Evolutionary conservation across 345 rosid genomes (phyloP).

Genomic region (Lepidium didymum): DNA sequence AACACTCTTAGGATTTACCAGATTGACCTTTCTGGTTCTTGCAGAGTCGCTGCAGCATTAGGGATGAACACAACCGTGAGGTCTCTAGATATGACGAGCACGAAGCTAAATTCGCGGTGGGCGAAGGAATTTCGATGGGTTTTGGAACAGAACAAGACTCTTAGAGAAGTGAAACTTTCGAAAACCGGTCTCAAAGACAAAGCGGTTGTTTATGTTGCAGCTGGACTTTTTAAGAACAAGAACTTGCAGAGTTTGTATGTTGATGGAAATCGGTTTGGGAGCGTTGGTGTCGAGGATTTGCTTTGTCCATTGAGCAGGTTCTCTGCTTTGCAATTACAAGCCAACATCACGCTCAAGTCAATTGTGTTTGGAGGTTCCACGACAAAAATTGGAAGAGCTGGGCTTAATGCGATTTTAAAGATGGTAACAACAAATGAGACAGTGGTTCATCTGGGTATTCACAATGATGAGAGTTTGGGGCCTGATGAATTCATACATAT

Average conservation of each 20-base stretch:
- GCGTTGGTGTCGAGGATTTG: slow-evolving; percentile 68
- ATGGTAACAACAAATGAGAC: slow-evolving; percentile 75
- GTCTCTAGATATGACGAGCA: slow-evolving; percentile 75
- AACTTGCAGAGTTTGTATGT: slow-evolving; percentile 57
- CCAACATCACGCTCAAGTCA: slow-evolving; percentile 65
- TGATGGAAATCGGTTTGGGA: slow-evolving; percentile 76
- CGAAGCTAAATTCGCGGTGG: slow-evolving; percentile 69
- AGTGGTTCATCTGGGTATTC: slow-evolving; percentile 54
- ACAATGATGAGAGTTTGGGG: slow-evolving; percentile 64
- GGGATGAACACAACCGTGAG: slow-evolving; percentile 75
- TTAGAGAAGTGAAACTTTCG: slow-evolving; percentile 64
- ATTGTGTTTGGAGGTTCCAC: slow-evolving; percentile 63
- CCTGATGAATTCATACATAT: slow-evolving; percentile 68
- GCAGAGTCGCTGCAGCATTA: slow-evolving; percentile 74
- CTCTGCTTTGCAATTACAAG: slow-evolving; percentile 81
- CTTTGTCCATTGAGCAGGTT: slow-evolving; percentile 90
- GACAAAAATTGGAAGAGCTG: slow-evolving; percentile 68
- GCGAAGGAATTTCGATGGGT: slow-evolving; percentile 84
- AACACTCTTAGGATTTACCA: slow-evolving; percentile 57
- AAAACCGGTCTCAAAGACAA: slow-evolving; percentile 79
- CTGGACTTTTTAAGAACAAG: slow-evolving; percentile 82
- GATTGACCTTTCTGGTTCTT: slow-evolving; percentile 58
- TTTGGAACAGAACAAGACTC: slow-evolving; percentile 69
- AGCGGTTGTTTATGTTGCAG: slow-evolving; percentile 81
- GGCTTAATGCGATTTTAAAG: slow-evolving; percentile 67